These are phyloP conservation scores for Cladosporium oxysporum DNA, from an alignment of 2,329 filamentous ascomycete genomes.

Conservation along the genomic window DNA sequence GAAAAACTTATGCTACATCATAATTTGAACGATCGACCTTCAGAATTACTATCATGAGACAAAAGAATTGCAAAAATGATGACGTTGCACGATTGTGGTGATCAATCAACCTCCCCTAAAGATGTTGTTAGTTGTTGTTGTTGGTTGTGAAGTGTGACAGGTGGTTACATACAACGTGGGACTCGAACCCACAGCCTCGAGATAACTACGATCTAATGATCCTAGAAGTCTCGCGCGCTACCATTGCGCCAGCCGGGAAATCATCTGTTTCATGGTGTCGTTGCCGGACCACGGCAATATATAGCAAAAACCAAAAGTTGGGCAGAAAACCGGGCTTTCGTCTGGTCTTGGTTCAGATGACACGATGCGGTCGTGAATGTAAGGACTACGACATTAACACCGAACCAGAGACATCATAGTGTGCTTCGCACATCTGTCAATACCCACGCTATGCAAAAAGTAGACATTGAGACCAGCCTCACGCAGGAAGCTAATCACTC, in stretches of 20 bases:
- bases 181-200: slow-evolving; percentile 35
- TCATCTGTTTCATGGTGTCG: neutral
- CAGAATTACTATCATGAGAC: too few species aligned
- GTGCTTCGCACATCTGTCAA: neutral
- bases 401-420: neutral
- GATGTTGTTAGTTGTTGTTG: too few species aligned
- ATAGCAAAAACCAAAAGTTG: neutral
- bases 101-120: too few species aligned
- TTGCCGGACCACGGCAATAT: neutral
- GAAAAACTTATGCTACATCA: too few species aligned
- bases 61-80: too few species aligned
- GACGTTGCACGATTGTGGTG: too few species aligned
- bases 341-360: neutral
- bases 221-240: slow-evolving; percentile 42
- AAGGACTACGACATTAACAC: neutral
- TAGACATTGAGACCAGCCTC: neutral
- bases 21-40: too few species aligned
- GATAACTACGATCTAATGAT: slow-evolving; percentile 18
- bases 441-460: slow-evolving; percentile 16
- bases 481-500: slow-evolving; percentile 9
- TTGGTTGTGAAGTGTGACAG: too few species aligned
- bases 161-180: neutral
- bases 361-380: neutral
- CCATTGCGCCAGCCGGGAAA: slow-evolving; percentile 18
- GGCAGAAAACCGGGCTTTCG: neutral